A percentile compares a stretch with the other conserved stretches of the same genome.
These are phyloP conservation scores for Triadica sebifera DNA, from an alignment of 345 rosid genomes.

Conservation along the genomic window DNA sequence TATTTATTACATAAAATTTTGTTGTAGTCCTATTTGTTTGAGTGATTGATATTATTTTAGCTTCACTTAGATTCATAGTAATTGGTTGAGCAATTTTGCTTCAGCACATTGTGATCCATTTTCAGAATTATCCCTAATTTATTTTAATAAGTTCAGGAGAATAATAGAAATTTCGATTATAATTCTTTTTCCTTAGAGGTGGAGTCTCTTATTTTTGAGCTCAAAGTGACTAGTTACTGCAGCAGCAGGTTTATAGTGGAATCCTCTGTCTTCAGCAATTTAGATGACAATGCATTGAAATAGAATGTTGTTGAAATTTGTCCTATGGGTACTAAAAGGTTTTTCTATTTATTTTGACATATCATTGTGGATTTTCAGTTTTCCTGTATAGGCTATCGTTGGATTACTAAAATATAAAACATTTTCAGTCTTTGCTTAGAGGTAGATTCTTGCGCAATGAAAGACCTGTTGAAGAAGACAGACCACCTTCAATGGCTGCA, in stretches of 20 bases:
- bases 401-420: slow-evolving; percentile 16
- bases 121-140: neutral
- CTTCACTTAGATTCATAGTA: neutral
- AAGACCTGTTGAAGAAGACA: slow-evolving; percentile 71
- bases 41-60: neutral
- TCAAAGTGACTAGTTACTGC: neutral
- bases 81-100: neutral
- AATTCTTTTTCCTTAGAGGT: neutral
- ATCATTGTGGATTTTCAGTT: slow-evolving; percentile 7
- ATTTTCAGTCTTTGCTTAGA: slow-evolving; percentile 78
- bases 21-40: neutral
- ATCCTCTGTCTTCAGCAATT: neutral
- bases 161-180: neutral
- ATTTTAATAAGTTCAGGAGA: neutral
- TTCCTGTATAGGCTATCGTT: neutral
- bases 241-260: neutral
- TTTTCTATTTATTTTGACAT: neutral
- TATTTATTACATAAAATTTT: neutral
- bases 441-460: slow-evolving; percentile 95
- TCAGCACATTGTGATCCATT: neutral
- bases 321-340: neutral
- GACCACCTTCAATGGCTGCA: slow-evolving; percentile 76
- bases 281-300: neutral
- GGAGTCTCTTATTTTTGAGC: neutral
- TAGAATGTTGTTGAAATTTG: neutral